phyloP scores from a whole-genome alignment of 192 early-diverging fungal species.

The Gorgonomyces haynaldii region DNA sequence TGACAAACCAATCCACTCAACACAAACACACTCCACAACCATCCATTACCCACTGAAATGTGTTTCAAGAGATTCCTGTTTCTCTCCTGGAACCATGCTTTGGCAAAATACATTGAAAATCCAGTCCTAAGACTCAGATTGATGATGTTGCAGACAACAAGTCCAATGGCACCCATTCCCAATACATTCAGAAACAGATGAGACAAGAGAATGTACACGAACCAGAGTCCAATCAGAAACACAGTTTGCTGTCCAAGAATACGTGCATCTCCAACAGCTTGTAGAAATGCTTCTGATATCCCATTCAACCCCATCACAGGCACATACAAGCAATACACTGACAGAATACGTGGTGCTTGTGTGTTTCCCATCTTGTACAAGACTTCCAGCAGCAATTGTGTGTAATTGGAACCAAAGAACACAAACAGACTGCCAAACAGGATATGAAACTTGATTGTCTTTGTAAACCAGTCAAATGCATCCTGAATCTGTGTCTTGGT shows the following conservation, averaged over 20 bases:
- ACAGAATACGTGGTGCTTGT: slow-evolving; percentile 43
- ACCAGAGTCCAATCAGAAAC: slow-evolving; percentile 68
- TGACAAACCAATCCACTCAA: no score
- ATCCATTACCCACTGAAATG: no score
- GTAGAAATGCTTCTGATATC: slow-evolving; percentile 85
- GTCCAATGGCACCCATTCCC: slow-evolving; percentile 57
- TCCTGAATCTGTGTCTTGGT: background rate
- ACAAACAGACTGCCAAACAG: slow-evolving; percentile 66
- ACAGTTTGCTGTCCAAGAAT: slow-evolving; percentile 50
- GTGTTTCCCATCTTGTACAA: slow-evolving; percentile 39
- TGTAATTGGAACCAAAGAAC: slow-evolving; percentile 77
- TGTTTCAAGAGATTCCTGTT: no score
- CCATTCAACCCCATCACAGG: slow-evolving; percentile 94
- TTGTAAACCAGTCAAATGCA: slow-evolving; percentile 12
- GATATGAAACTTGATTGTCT: slow-evolving; percentile 43
- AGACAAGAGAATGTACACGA: slow-evolving; percentile 50
- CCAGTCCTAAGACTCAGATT: slow-evolving; percentile 69
- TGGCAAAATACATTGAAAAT: slow-evolving; percentile 59
- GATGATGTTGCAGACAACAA: slow-evolving; percentile 76
- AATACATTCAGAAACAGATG: slow-evolving; percentile 47
- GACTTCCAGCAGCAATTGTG: slow-evolving; percentile 50
- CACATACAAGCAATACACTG: slow-evolving; percentile 79
- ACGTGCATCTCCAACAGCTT: slow-evolving; percentile 61
- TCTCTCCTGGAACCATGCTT: slow-evolving; percentile 54
- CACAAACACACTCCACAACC: no score